Evolutionary conservation across 352 stramenopile species (phyloP).

Genomic region (Phytophthora tubulina): DNA sequence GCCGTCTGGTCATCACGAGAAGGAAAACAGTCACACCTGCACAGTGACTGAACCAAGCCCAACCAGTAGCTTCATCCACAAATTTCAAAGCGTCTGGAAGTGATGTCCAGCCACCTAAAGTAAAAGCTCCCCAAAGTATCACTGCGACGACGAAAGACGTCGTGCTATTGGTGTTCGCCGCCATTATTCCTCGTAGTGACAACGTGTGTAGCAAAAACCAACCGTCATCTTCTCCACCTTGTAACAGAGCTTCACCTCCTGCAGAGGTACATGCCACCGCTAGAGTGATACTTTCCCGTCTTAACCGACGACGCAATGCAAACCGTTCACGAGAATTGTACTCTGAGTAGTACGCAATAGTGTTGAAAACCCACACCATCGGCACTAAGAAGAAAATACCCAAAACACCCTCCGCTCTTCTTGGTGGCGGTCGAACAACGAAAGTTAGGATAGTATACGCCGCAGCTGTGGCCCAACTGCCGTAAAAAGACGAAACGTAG

Average conservation of each 20-base stretch:
- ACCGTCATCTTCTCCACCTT: slow-evolving; percentile 39
- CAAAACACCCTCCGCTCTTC: slow-evolving; percentile 60
- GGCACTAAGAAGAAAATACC: slow-evolving; percentile 76
- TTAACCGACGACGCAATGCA: slow-evolving; percentile 67
- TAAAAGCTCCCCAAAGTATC: slow-evolving; percentile 81
- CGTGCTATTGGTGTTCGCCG: slow-evolving; percentile 52
- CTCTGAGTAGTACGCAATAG: slow-evolving; percentile 88
- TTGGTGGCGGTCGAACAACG: slow-evolving; percentile 55
- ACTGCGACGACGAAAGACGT: slow-evolving; percentile 72
- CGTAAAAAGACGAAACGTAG: slow-evolving; percentile 78
- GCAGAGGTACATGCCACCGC: slow-evolving; percentile 70
- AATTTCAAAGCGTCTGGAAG: slow-evolving; percentile 84
- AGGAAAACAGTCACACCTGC: slow-evolving; percentile 80
- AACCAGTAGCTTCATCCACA: slow-evolving; percentile 85
- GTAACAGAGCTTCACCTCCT: slow-evolving; percentile 34
- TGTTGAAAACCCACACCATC: slow-evolving; percentile 87
- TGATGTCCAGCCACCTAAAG: slow-evolving; percentile 79
- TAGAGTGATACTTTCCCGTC: slow-evolving; percentile 83
- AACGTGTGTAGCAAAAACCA: slow-evolving; percentile 45
- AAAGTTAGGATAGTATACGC: slow-evolving; percentile 70
- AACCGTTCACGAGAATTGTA: slow-evolving; percentile 87
- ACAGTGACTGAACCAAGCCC: slow-evolving; percentile 89
- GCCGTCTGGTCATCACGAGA: slow-evolving; percentile 73
- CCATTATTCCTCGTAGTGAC: slow-evolving; percentile 41
- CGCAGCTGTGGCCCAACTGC: slow-evolving; percentile 71